A percentile compares a stretch with the other conserved stretches of the same genome.
These are phyloP conservation scores for Arthrobotrys sphaeroides DNA, from an alignment of 2,329 filamentous ascomycete genomes.

Conservation along the genomic window DNA sequence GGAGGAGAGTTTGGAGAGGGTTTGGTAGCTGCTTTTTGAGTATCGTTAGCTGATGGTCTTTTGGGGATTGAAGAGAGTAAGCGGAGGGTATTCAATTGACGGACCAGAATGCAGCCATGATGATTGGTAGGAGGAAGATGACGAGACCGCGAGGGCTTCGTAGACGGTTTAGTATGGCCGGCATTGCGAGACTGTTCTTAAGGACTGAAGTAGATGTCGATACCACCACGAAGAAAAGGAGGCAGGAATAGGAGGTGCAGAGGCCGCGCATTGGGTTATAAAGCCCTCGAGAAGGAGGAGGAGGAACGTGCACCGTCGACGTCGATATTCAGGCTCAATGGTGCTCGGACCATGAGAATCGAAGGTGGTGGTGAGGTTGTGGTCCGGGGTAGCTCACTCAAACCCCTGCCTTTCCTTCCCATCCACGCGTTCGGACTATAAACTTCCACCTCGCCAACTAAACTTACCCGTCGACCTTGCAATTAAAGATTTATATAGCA, in stretches of 20 bases:
- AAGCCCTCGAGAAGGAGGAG: neutral
- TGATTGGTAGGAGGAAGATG: slow-evolving; percentile 58
- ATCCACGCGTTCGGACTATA: neutral
- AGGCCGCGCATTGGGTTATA: slow-evolving; percentile 8
- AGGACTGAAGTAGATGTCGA: neutral
- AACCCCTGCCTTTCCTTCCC: neutral
- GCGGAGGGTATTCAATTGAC: neutral
- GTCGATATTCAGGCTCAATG: slow-evolving; percentile 35
- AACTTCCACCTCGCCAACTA: neutral
- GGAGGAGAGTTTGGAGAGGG: slow-evolving; percentile 63
- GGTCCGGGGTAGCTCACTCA: slow-evolving; percentile 34
- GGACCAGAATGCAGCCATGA: slow-evolving; percentile 38
- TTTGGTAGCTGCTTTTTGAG: slow-evolving; percentile 65
- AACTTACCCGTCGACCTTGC: neutral
- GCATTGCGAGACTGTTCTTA: slow-evolving; percentile 7
- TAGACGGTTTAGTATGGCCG: slow-evolving; percentile 17
- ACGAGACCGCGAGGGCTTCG: slow-evolving; percentile 24
- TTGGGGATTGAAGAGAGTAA: neutral
- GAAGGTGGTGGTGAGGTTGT: neutral
- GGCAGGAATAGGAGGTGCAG: neutral
- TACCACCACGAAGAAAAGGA: neutral
- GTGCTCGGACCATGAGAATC: slow-evolving; percentile 40
- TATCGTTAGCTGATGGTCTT: slow-evolving; percentile 57
- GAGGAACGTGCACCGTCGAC: slow-evolving; percentile 13
- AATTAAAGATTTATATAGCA: neutral